These are phyloP conservation scores for Diaporthe aspalathi DNA, from an alignment of 2,329 filamentous ascomycete genomes.

Conservation along the genomic window DNA sequence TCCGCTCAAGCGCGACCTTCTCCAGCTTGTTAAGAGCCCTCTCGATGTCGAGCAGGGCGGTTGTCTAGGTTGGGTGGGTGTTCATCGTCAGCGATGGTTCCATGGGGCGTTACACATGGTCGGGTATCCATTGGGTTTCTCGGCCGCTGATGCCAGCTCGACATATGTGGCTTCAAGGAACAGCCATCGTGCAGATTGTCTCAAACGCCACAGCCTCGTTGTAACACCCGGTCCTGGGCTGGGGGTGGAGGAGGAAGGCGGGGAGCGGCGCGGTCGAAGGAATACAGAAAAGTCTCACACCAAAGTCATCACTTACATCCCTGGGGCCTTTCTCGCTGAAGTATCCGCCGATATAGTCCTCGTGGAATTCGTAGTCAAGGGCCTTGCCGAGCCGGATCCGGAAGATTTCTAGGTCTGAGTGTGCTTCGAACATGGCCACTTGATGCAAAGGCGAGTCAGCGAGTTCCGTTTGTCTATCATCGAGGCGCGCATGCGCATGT, in stretches of 20 bases:
- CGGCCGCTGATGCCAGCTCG: not conserved
- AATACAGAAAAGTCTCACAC: constrained; percentile 20
- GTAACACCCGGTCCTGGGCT: not conserved
- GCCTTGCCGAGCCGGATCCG: constrained; percentile 92
- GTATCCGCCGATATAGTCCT: constrained; percentile 96
- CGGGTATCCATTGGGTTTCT: not conserved
- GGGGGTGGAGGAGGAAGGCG: not conserved
- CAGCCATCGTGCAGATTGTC: not conserved
- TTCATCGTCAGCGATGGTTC: not conserved
- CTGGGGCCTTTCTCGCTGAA: constrained; percentile 94
- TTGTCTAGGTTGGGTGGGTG: constrained; percentile 60
- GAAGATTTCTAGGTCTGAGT: constrained; percentile 95
- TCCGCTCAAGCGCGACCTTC: constrained; percentile 85
- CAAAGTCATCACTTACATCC: constrained; percentile 58
- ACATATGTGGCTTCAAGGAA: not conserved
- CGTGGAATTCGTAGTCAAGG: constrained; percentile 95
- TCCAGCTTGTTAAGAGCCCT: constrained; percentile 97
- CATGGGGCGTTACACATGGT: not conserved
- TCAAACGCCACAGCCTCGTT: not conserved
- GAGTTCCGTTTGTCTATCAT: not conserved
- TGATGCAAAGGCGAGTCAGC: not conserved
- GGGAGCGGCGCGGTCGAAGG: not conserved
- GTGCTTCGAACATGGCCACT: constrained; percentile 95
- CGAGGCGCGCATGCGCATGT: not conserved
- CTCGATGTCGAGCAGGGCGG: constrained; percentile 93